A percentile compares a stretch with the other conserved stretches of the same genome.
Conservation (phyloP, 2,329 filamentous ascomycete species). For the Fusarium torreyae region DNA sequence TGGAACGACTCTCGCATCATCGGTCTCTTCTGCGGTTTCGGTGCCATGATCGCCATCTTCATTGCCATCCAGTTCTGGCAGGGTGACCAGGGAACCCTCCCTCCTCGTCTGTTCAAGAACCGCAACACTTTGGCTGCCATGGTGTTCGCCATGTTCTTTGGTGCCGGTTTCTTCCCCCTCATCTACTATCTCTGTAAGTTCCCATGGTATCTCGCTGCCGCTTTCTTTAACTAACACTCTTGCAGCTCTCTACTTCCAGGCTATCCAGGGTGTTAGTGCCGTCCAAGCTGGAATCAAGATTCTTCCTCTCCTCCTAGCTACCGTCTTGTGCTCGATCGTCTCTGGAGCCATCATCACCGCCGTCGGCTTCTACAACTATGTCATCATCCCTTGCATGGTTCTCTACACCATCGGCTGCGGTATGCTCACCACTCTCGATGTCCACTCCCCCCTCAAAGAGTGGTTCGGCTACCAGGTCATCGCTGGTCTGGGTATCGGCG, state of each 20-base stretch:
- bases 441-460: conserved; percentile 61
- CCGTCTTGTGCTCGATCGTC: conserved; percentile 63
- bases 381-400: conserved; percentile 60
- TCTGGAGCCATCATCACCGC: conserved; percentile 60
- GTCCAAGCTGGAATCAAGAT: conserved; percentile 70
- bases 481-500: conserved; percentile 67
- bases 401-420: conserved; percentile 64
- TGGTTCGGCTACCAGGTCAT: conserved; percentile 74
- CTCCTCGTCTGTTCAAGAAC: conserved; percentile 62
- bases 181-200: conserved; percentile 68
- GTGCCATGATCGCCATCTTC: conserved; percentile 63
- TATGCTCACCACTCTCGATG: conserved; percentile 67
- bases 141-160: conserved; percentile 65
- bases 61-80: conserved; percentile 62
- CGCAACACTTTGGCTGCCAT: conserved; percentile 59
- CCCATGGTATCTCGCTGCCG: neutral
- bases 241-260: conserved; percentile 67
- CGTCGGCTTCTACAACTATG: conserved; percentile 60
- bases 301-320: conserved; percentile 67
- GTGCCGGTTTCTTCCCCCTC: conserved; percentile 66
- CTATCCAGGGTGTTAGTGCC: conserved; percentile 66
- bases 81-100: conserved; percentile 62
- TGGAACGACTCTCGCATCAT: conserved; percentile 67
- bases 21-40: conserved; percentile 66
- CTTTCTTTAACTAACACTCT: conserved; percentile 26